Evolutionary conservation across 1,139 yeast species (phyloP), one percentile per base, ranked within the genome.

Genomic region (Debaryomycetaceae sp.): DNA sequence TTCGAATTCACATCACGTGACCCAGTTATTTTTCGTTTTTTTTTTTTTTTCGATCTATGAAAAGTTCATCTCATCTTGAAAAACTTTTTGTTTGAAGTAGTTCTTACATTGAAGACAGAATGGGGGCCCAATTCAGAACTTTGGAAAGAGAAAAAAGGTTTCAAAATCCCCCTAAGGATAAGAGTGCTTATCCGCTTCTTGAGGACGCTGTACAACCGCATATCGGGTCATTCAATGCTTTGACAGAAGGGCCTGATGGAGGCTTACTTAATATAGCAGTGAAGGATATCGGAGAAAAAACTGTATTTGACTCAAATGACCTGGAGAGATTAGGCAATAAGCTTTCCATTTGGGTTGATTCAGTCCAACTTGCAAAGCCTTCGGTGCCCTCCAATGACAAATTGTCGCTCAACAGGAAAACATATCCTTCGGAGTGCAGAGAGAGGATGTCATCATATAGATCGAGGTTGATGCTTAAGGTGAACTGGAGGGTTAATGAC

Each of bases 201-300:
- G 77, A 78, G 43, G 95, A 87, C 46, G 98, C 98, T 9, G 94
- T 92, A 31, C 80, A 81, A 43, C 99, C 98, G 9, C 99, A 92
- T 61, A 77, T 94, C 43, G 98, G 96, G 7, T 92, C 98, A 2
- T 92, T 92, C 73, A 85, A 92, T 71, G 98, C 97, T 11, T 73
- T 92, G 43, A 86, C 95, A 31, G 96, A 87, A 44, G 96, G 96
- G 18, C 79, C 83, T 22, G 80, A 73, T 39, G 95, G 92, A 29
- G 97, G 97, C 4, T 67, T 92, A 34, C 72, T 92, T 47, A 89
- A 91, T 59, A 67, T 84, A 40, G 98, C 87, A 1, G 95, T 86
- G 35, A 74, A 83, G 55, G 98, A 92, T 56, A 88, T 92, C 48
- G 98, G 98, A 8, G 63, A 79, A 47, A 87, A 83, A 57, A 81